Evolutionary conservation across 177 flowering plant species (phyloP), one percentile per base, ranked within the genome.

Genomic region (Tripterygium wilfordii): DNA sequence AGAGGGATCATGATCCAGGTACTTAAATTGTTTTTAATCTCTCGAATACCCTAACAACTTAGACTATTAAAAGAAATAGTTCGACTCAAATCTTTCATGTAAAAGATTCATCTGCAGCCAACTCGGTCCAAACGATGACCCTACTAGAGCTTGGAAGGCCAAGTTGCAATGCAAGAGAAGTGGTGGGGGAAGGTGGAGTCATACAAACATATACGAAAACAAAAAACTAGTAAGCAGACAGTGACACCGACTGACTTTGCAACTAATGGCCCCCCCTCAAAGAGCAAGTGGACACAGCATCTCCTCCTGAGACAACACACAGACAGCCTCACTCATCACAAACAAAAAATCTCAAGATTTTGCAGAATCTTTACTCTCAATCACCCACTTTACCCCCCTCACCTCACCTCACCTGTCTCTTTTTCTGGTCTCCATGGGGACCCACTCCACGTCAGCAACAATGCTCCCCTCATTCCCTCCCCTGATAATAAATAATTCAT

Each of bases 201-300:
- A n/a, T n/a, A n/a, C n/a, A 28, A 5, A 10, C 30, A 4, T 28
- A 10, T n/a, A 18, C 24, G 10, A 2, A 18, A 13, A 12, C 10
- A 37, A 37, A 55, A 17, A 12, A 41, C 57, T 56, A 48, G 49
- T 38, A 36, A 38, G 48, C 56, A 32, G 33, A 48, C 32, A 36
- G 45, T 33, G 58, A 57, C 58, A 19, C 21, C 23, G 51, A 49
- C 51, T 26, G 42, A 49, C 49, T n/a, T n/a, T n/a, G n/a, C n/a
- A n/a, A 27, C 1, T 33, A n/a, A 42, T 37, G 54, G 41, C 47
- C 58, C 61, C 48, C 52, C 36, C 3, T 18, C n/a, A n/a, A n/a
- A 12, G 17, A 12, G 15, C 29, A 31, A 45, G 64, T 54, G 68
- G 60, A 59, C 60, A 36, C 27, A 35, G 63, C 68, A 58, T 57